Conservation (phyloP, 345 rosid species). For the Psidium guajava region DNA sequence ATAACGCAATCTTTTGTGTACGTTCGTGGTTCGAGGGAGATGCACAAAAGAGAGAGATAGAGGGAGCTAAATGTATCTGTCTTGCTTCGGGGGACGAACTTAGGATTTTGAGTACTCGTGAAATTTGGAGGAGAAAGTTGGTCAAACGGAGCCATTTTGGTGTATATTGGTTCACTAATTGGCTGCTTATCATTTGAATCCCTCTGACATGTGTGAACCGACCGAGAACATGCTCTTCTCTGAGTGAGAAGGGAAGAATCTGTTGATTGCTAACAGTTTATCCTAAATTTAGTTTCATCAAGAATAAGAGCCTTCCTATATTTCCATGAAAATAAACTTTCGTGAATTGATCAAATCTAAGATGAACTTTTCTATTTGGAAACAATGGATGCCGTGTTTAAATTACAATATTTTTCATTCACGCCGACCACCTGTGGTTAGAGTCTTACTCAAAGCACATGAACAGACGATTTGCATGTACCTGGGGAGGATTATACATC, state of each 20-base stretch:
- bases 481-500: not conserved
- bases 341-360: not conserved
- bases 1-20: not conserved
- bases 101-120: not conserved
- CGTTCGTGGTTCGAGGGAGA: not conserved
- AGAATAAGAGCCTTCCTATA: not conserved
- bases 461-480: not conserved
- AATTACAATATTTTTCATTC: not conserved
- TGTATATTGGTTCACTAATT: not conserved
- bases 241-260: not conserved
- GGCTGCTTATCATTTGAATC: not conserved
- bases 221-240: not conserved
- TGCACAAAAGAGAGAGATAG: not conserved
- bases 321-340: not conserved
- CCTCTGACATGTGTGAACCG: not conserved
- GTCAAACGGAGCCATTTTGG: not conserved
- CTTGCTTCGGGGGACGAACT: not conserved
- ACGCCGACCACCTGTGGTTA: rapidly evolving
- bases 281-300: not conserved
- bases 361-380: not conserved
- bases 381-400: not conserved
- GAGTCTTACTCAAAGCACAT: not conserved
- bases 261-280: not conserved
- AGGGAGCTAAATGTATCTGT: not conserved
- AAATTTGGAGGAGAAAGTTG: not conserved